Evolutionary conservation across 192 early-diverging fungal genomes (phyloP).

Genomic region (Coemansia sp.): DNA sequence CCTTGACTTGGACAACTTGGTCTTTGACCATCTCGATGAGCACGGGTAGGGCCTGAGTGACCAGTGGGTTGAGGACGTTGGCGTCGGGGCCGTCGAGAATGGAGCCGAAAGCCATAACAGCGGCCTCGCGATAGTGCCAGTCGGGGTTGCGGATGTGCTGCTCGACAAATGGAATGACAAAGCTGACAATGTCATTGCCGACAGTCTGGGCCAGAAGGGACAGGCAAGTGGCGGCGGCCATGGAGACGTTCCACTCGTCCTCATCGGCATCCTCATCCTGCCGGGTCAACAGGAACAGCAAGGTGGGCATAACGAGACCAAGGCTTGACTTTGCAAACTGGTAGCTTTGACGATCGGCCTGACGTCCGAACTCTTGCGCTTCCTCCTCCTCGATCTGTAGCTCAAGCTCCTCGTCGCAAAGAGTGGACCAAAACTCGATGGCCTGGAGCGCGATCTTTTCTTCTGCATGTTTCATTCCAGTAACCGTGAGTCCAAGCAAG

Average conservation of each 20-base stretch:
- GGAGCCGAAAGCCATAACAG: conserved; percentile 98
- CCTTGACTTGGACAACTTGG: conserved; percentile 86
- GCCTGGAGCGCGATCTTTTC: conserved; percentile 93
- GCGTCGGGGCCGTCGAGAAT: conserved; percentile 91
- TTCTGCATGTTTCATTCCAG: conserved; percentile 89
- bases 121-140: conserved; percentile 96
- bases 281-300: conserved; percentile 90
- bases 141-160: conserved; percentile 78
- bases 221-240: conserved; percentile 97
- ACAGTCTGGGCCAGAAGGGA: conserved; percentile 83
- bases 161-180: conserved; percentile 90
- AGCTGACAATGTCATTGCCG: conserved; percentile 76
- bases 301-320: conserved; percentile 79
- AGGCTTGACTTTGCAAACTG: conserved; percentile 80
- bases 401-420: conserved; percentile 94
- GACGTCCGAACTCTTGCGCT: conserved; percentile 57
- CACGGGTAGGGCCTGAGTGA: conserved; percentile 83
- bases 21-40: conserved; percentile 91
- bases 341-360: conserved; percentile 58
- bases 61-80: conserved; percentile 65
- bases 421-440: conserved; percentile 99
- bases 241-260: conserved; percentile 98
- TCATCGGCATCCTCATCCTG: conserved; percentile 98
- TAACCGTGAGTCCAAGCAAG: conserved; percentile 85
- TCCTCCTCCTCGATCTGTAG: conserved; percentile 65